phyloP scores from a whole-genome alignment of 2,329 filamentous ascomycete genomes.

The Talaromyces amestolkiae region DNA sequence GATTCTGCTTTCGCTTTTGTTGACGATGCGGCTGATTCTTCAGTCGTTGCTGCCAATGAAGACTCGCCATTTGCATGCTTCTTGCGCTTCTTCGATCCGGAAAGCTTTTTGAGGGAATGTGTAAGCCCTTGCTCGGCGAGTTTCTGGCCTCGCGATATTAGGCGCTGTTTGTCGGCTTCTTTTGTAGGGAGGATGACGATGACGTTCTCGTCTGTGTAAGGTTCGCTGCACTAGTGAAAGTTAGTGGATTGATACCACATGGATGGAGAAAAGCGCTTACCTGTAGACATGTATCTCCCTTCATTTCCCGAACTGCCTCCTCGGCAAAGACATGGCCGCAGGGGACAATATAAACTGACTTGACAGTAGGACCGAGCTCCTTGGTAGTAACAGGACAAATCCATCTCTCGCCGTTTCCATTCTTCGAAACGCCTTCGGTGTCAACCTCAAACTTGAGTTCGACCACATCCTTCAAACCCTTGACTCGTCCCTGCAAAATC shows the following conservation, averaged over 20 bases:
- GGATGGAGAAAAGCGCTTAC: constrained; percentile 32
- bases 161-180: constrained; percentile 65
- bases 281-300: constrained; percentile 59
- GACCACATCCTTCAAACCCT: constrained; percentile 79
- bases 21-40: not conserved
- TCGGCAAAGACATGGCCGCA: constrained; percentile 95
- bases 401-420: constrained; percentile 56
- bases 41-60: constrained; percentile 9
- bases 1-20: constrained; percentile 25
- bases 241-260: constrained; percentile 6
- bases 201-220: constrained; percentile 71
- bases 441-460: constrained; percentile 73
- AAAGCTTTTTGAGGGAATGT: constrained; percentile 82
- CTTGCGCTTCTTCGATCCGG: constrained; percentile 69
- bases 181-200: constrained; percentile 76
- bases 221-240: constrained; percentile 63
- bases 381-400: constrained; percentile 87
- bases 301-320: constrained; percentile 77
- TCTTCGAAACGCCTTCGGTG: not conserved
- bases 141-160: constrained; percentile 65
- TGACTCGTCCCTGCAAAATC: constrained; percentile 63
- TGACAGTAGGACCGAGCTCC: constrained; percentile 73
- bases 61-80: constrained; percentile 55
- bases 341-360: constrained; percentile 84
- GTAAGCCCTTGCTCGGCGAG: constrained; percentile 71